Evolutionary conservation across 225 moss, liverwort and hornwort species (phyloP).

Genomic region (Ulota crispa): DNA sequence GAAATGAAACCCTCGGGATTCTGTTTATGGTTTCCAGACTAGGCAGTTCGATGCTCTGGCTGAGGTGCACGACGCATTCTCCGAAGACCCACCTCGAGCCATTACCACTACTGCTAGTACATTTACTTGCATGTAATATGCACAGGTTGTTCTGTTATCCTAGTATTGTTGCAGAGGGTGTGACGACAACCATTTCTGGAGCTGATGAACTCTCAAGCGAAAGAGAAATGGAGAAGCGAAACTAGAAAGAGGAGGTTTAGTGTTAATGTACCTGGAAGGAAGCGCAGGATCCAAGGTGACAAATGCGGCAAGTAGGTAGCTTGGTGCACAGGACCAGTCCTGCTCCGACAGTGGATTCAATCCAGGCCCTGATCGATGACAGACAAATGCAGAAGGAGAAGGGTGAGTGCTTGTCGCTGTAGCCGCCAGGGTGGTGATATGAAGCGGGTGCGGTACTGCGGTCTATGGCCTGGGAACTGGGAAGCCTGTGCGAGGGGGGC

Average conservation of each 20-base stretch:
- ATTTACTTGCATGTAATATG: too few species aligned
- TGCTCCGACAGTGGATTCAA: background rate
- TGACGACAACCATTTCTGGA: background rate
- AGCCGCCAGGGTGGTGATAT: conserved; percentile 9
- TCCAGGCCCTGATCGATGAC: background rate
- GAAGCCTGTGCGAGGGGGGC: background rate
- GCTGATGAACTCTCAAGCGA: background rate
- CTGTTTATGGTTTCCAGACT: rapidly evolving
- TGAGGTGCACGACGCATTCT: background rate
- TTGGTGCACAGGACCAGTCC: too few species aligned
- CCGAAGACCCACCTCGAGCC: too few species aligned
- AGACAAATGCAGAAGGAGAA: background rate
- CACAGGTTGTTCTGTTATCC: background rate
- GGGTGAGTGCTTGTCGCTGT: rapidly evolving
- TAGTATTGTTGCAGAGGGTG: too few species aligned
- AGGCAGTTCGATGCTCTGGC: too few species aligned
- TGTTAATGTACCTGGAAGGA: background rate
- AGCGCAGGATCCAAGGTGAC: background rate
- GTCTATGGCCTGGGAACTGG: too few species aligned
- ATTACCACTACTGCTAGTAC: background rate
- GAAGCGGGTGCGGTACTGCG: background rate
- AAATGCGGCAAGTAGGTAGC: background rate
- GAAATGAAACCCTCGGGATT: background rate
- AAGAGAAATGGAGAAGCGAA: background rate
- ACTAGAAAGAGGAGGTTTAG: background rate